A percentile compares a stretch with the other conserved stretches of the same genome.
These are phyloP conservation scores for Claviceps humidiphila DNA, from an alignment of 2,329 filamentous ascomycete genomes.

Conservation along the genomic window DNA sequence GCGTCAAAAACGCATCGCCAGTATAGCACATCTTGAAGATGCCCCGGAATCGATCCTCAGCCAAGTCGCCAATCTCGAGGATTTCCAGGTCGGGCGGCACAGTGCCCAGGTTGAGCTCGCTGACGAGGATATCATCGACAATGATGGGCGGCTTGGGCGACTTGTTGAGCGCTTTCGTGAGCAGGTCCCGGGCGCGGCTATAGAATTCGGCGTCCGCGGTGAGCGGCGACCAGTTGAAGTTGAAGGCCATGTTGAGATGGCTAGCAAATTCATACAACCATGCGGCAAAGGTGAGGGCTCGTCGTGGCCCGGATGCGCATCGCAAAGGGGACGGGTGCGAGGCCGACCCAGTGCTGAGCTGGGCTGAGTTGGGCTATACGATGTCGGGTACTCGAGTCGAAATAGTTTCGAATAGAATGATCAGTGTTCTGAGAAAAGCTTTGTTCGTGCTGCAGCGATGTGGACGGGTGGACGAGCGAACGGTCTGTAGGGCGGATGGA, in stretches of 20 bases:
- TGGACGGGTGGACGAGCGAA: no score
- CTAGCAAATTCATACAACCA: constrained; percentile 23
- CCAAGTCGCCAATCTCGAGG: constrained; percentile 90
- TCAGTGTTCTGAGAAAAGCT: no score
- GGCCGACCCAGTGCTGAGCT: background rate
- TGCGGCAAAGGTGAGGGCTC: constrained; percentile 14
- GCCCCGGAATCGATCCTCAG: constrained; percentile 90
- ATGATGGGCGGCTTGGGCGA: constrained; percentile 97
- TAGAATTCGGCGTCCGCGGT: constrained; percentile 90
- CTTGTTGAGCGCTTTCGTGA: constrained; percentile 93
- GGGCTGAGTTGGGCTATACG: background rate
- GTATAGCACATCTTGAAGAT: constrained; percentile 99
- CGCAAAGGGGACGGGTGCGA: constrained; percentile 5
- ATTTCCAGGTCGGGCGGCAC: constrained; percentile 94
- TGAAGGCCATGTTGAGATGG: constrained; percentile 82
- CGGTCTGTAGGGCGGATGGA: no score
- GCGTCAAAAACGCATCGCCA: constrained; percentile 86
- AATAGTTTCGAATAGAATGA: no score
- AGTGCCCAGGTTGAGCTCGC: constrained; percentile 90
- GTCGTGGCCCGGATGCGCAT: constrained; percentile 3
- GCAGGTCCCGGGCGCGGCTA: constrained; percentile 79
- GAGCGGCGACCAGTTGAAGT: constrained; percentile 99
- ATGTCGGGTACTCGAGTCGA: no score
- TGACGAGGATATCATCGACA: constrained; percentile 97
- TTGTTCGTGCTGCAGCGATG: no score